phyloP scores from a whole-genome alignment of 495 filamentous ascomycete species.

The Parathielavia hyrcaniae region DNA sequence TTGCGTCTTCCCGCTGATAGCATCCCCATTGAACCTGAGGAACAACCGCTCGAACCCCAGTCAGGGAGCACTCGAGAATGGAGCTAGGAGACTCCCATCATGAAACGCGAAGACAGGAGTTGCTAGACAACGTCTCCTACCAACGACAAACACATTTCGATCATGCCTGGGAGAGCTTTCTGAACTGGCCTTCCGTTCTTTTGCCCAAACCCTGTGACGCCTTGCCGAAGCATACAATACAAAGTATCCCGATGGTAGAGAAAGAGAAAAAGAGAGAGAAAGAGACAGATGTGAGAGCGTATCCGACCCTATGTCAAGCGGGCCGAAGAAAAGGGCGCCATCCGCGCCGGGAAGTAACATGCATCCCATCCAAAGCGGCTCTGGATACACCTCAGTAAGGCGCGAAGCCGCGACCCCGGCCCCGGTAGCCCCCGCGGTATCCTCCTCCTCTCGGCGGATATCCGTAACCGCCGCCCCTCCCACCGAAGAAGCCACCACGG shows the following conservation, averaged over 20 bases:
- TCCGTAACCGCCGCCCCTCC: constrained; percentile 50
- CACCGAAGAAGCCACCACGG: constrained; percentile 52
- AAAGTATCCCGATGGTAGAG: constrained; percentile 14
- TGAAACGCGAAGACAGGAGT: neutral
- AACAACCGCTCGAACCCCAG: too few species aligned
- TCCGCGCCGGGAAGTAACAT: neutral
- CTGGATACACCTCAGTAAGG: constrained; percentile 54
- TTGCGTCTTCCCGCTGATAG: too few species aligned
- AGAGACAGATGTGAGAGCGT: constrained; percentile 8
- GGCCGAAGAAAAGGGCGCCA: neutral
- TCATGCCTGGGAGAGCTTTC: constrained; percentile 7
- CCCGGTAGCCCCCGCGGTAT: constrained; percentile 77
- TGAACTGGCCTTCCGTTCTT: constrained; percentile 21
- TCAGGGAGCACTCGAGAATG: too few species aligned
- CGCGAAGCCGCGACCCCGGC: constrained; percentile 69
- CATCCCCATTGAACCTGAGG: too few species aligned
- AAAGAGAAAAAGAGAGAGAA: constrained; percentile 10
- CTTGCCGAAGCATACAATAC: constrained; percentile 24
- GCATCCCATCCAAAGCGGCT: neutral
- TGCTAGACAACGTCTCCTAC: neutral
- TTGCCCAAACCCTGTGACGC: constrained; percentile 24
- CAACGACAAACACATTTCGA: constrained; percentile 1
- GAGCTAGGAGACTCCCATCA: neutral
- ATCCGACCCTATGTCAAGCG: constrained; percentile 18
- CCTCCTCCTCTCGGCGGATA: constrained; percentile 52